A percentile compares a stretch with the other conserved stretches of the same genome.
Evolutionary conservation across 2,329 filamentous ascomycete species (phyloP).

Genomic region (Aureobasidium sp.): DNA sequence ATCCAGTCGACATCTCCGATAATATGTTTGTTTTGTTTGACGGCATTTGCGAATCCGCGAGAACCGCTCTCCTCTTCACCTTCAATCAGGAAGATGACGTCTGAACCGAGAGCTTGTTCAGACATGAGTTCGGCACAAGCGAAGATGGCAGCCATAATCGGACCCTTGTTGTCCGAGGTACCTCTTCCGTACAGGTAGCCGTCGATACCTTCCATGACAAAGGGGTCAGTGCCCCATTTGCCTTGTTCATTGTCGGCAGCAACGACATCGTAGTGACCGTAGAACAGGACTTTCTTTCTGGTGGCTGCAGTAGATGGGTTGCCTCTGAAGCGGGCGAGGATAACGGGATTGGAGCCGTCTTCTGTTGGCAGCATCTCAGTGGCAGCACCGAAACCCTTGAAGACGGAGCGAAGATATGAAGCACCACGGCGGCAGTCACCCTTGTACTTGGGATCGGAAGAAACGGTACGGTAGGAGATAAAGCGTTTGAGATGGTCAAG

Average conservation of each 20-base stretch:
- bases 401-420: constrained; percentile 88
- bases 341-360: constrained; percentile 87
- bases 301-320: constrained; percentile 71
- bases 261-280: constrained; percentile 98
- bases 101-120: constrained; percentile 84
- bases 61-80: constrained; percentile 98
- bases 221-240: constrained; percentile 91
- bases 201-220: constrained; percentile 88
- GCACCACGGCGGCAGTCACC: constrained; percentile 95
- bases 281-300: constrained; percentile 92
- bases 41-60: constrained; percentile 86
- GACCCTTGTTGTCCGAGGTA: constrained; percentile 98
- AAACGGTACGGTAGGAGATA: constrained; percentile 92
- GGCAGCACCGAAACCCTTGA: constrained; percentile 90
- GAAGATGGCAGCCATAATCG: constrained; percentile 93
- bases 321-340: constrained; percentile 87
- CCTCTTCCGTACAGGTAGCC: constrained; percentile 96
- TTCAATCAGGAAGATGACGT: constrained; percentile 95
- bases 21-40: constrained; percentile 80
- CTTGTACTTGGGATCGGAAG: constrained; percentile 84
- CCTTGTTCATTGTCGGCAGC: constrained; percentile 83
- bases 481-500: constrained; percentile 78
- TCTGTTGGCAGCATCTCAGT: constrained; percentile 91
- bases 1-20: constrained; percentile 97
- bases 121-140: constrained; percentile 91